Evolutionary conservation across 768 basidiomycete genomes (phyloP), one percentile per base, ranked within the genome.

Genomic region (Suillus luteus): DNA sequence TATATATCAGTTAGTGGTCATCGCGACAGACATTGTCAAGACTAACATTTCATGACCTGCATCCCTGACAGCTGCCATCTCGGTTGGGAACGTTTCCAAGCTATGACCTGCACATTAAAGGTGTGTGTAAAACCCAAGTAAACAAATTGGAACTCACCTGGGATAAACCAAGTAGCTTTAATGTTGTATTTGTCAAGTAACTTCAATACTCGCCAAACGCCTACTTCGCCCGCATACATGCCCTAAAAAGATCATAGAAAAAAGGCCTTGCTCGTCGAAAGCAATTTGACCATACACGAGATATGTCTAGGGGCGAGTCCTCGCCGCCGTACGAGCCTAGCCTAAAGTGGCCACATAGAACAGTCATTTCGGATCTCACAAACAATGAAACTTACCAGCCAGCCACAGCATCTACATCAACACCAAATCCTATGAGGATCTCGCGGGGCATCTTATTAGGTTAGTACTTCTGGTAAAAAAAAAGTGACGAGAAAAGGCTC

Each of bases 221-320:
- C 89, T 22, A 91, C 87, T 71, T 90, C 88, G 12, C 89, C 90
- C 0, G 90, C 87, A 69, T 84, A 90, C 78, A 89, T 82, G 8
- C 89, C 89, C 82, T 77, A 49, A 19, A 31, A 33, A 37, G 12
- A 31, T 31, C 11, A 58, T 58, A 11, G 19, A 19, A 40, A 41
- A 24, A 33, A 46, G 11, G 11, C 33, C 17, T 31, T 38, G 59
- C 48, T 43, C n/a, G 7, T 33, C 33, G 38, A 33, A 35, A 61
- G 10, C 7, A 46, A 64, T 52, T 43, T 19, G 37, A 11, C 64
- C 66, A 52, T 69, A 84, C 86, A 67, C 83, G 78, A 19, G 85
- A 87, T 63, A 91, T 88, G 66, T 90, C 89, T 19, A 82, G 73
- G 2, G 86, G 85, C 0, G 84, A 86, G 70, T 89, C 83, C 66